Evolutionary conservation across 1,284 basidiomycete species (phyloP).

Genomic region (Tranzscheliella williamsii): DNA sequence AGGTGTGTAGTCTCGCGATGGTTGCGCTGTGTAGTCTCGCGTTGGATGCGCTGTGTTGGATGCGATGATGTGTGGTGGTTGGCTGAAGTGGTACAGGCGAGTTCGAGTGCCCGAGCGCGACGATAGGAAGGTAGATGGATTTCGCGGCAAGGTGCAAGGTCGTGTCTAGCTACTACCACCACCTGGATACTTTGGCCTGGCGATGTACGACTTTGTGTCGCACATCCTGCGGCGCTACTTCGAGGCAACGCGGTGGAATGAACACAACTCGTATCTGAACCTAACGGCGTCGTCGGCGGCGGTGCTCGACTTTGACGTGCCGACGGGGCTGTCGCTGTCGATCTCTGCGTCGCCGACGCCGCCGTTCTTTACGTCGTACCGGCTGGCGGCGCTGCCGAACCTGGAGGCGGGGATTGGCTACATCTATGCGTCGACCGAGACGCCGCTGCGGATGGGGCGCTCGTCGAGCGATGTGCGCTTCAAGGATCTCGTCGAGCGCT

Average conservation of each 20-base stretch:
- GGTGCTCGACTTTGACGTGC: slow-evolving; percentile 81
- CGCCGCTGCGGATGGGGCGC: slow-evolving; percentile 62
- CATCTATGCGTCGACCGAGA: slow-evolving; percentile 71
- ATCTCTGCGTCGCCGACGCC: slow-evolving; percentile 87
- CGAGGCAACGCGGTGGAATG: slow-evolving; percentile 88
- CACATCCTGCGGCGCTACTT: slow-evolving; percentile 89
- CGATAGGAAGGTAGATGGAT: no score
- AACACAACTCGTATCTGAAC: slow-evolving; percentile 90
- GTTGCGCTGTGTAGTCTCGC: no score
- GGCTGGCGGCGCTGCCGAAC: slow-evolving; percentile 86
- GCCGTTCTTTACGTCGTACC: slow-evolving; percentile 81
- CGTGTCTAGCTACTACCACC: no score
- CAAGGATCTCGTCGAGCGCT: slow-evolving; percentile 73
- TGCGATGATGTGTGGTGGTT: no score
- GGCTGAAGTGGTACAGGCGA: no score
- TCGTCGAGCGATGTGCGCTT: slow-evolving; percentile 69
- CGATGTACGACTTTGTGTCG: slow-evolving; percentile 62
- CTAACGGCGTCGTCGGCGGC: slow-evolving; percentile 76
- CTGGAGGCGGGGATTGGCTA: slow-evolving; percentile 91
- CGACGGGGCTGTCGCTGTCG: slow-evolving; percentile 75
- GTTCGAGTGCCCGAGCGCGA: no score
- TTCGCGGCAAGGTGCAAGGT: no score
- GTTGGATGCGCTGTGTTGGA: no score
- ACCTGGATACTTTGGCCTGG: no score
- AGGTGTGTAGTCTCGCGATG: no score